These are phyloP conservation scores for Quercus mongolica DNA, from an alignment of 306 rosid genomes.

Conservation along the genomic window DNA sequence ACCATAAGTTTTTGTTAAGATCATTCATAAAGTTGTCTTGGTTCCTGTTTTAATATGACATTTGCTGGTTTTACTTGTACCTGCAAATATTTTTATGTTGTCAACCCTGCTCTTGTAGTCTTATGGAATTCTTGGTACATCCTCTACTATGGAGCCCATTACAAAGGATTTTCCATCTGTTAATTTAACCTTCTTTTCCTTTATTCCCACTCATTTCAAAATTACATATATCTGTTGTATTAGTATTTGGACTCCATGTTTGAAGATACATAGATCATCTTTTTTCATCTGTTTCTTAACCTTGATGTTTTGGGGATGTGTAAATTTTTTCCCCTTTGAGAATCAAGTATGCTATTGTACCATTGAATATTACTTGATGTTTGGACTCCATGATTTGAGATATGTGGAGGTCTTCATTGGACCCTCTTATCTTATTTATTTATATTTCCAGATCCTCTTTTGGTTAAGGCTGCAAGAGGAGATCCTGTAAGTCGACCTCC, in stretches of 20 bases:
- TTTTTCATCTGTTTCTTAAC: neutral
- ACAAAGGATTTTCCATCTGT: too few species aligned
- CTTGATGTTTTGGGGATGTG: neutral
- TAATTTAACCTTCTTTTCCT: too few species aligned
- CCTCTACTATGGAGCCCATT: neutral
- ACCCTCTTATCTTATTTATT: conserved; percentile 4
- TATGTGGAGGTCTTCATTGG: conserved; percentile 11
- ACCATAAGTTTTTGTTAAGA: neutral
- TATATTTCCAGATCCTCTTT: conserved; percentile 65
- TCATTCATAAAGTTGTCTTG: neutral
- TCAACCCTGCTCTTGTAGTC: neutral
- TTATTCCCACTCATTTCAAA: too few species aligned
- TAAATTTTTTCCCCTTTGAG: neutral
- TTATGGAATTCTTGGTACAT: neutral
- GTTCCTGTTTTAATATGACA: neutral
- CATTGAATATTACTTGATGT: neutral
- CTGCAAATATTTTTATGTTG: neutral
- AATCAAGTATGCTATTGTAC: neutral
- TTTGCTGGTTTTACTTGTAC: neutral
- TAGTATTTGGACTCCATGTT: neutral
- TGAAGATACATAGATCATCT: neutral
- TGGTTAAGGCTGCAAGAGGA: conserved; percentile 96
- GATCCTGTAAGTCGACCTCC: conserved; percentile 88
- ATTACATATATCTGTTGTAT: too few species aligned
- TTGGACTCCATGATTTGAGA: neutral